Percentiles rank a stretch among this genome's conserved stretches.
phyloP scores from a whole-genome alignment of 495 filamentous ascomycete species.

The Penicillium pancosmium region DNA sequence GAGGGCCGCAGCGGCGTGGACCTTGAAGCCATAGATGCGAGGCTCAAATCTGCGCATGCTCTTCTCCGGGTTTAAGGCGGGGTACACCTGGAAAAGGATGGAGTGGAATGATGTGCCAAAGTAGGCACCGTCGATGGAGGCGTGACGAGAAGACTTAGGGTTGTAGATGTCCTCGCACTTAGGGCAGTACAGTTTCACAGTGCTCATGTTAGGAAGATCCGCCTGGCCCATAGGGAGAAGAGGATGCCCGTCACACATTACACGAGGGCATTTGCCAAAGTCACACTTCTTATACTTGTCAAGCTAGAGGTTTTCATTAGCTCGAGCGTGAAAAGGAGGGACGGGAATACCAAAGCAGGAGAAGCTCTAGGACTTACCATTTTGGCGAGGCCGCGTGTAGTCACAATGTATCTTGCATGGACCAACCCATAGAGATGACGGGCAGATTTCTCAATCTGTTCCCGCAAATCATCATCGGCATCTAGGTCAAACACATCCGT shows the following conservation, averaged over 20 bases:
- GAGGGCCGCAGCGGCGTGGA: slow-evolving; percentile 86
- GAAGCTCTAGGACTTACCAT: slow-evolving; percentile 66
- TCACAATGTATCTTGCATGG: slow-evolving; percentile 96
- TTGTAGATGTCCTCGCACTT: slow-evolving; percentile 99
- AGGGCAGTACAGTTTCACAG: slow-evolving; percentile 95
- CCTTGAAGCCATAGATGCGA: slow-evolving; percentile 89
- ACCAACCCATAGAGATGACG: slow-evolving; percentile 95
- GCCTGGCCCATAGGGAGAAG: slow-evolving; percentile 91
- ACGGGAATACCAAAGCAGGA: not conserved
- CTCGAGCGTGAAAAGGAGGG: not conserved
- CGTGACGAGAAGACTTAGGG: slow-evolving; percentile 95
- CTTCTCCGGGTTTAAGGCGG: slow-evolving; percentile 83
- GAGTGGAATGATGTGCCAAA: slow-evolving; percentile 98
- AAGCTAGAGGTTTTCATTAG: slow-evolving; percentile 56
- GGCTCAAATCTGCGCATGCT: slow-evolving; percentile 83
- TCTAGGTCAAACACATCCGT: slow-evolving; percentile 99
- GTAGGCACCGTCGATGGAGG: slow-evolving; percentile 94
- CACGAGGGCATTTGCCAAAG: slow-evolving; percentile 97
- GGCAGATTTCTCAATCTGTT: slow-evolving; percentile 97
- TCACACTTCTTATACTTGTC: slow-evolving; percentile 98
- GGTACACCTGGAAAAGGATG: slow-evolving; percentile 98
- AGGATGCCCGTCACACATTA: slow-evolving; percentile 87
- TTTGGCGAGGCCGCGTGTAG: slow-evolving; percentile 88
- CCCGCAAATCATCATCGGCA: slow-evolving; percentile 96
- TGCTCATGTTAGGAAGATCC: slow-evolving; percentile 79